Conservation (phyloP, 2,329 filamentous ascomycete species). For the Trichoderma gracile region DNA sequence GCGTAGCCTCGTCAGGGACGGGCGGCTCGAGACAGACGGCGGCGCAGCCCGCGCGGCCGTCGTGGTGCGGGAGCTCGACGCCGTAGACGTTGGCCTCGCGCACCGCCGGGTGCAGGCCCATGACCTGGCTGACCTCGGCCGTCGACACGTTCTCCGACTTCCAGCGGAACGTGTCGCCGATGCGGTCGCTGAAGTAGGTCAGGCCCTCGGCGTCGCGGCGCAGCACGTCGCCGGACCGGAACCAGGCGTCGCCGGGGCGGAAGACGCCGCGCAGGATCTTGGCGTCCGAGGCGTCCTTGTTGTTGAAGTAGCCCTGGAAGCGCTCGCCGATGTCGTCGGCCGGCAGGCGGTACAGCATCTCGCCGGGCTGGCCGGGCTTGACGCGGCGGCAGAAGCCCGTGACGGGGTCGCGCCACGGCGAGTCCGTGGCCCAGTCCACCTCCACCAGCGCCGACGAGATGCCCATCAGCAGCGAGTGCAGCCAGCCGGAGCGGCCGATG, state of each 20-base stretch:
- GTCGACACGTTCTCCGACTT: slow-evolving; percentile 84
- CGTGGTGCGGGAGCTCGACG: slow-evolving; percentile 74
- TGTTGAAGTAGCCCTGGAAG: slow-evolving; percentile 83
- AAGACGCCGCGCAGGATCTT: slow-evolving; percentile 78
- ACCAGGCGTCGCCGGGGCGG: slow-evolving; percentile 75
- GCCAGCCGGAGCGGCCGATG: slow-evolving; percentile 69
- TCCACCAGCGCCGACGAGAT: slow-evolving; percentile 59
- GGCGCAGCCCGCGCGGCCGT: slow-evolving; percentile 81
- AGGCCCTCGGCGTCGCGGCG: slow-evolving; percentile 69
- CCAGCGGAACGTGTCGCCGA: slow-evolving; percentile 78
- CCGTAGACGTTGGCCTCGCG: slow-evolving; percentile 86
- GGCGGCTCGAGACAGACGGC: slow-evolving; percentile 61
- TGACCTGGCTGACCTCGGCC: slow-evolving; percentile 73
- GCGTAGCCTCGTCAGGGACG: slow-evolving; percentile 42
- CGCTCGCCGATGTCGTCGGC: slow-evolving; percentile 59
- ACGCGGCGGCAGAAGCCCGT: slow-evolving; percentile 68
- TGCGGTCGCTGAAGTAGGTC: slow-evolving; percentile 78
- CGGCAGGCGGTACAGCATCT: slow-evolving; percentile 73
- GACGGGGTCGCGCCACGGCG: slow-evolving; percentile 64
- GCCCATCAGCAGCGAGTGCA: slow-evolving; percentile 59
- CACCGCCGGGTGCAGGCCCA: slow-evolving; percentile 67
- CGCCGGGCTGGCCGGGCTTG: slow-evolving; percentile 65
- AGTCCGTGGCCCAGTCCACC: slow-evolving; percentile 70
- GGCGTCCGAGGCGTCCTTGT: slow-evolving; percentile 65
- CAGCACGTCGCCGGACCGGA: slow-evolving; percentile 80